These are phyloP conservation scores for Garcileccinum viscosum DNA, from an alignment of 1,284 basidiomycete genomes.

Conservation along the genomic window DNA sequence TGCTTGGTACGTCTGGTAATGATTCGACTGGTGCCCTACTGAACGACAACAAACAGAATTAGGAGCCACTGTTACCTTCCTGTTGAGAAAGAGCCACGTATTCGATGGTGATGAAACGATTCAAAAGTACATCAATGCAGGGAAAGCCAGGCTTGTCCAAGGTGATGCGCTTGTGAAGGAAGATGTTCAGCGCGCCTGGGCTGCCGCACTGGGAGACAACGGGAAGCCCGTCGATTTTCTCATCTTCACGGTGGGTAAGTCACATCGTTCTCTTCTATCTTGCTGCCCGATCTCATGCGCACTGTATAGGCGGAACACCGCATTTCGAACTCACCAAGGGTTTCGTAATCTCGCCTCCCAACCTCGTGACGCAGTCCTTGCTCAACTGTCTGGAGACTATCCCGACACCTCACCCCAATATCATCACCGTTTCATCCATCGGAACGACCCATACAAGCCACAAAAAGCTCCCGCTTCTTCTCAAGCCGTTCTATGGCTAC, in stretches of 20 bases:
- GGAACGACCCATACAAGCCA: constrained; percentile 57
- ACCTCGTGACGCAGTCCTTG: constrained; percentile 38
- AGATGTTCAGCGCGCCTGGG: constrained; percentile 53
- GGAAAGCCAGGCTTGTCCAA: constrained; percentile 50
- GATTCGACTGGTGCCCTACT: neutral
- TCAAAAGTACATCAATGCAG: constrained; percentile 46
- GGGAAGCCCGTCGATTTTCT: constrained; percentile 32
- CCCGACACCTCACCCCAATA: constrained; percentile 46
- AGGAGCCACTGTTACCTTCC: constrained; percentile 57
- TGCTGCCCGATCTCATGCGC: neutral
- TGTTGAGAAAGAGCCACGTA: constrained; percentile 47
- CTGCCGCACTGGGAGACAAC: constrained; percentile 31
- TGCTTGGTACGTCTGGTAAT: constrained; percentile 51
- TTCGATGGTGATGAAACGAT: constrained; percentile 54
- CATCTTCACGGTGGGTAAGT: constrained; percentile 34
- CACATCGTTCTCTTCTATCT: too few relatives aligned
- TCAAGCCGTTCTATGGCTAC: constrained; percentile 55
- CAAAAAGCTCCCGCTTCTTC: constrained; percentile 49
- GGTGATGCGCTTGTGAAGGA: constrained; percentile 55
- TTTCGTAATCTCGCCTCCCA: constrained; percentile 27
- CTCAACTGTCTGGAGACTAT: constrained; percentile 39
- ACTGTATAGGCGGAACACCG: constrained; percentile 24
- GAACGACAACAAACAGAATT: constrained; percentile 38
- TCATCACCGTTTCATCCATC: constrained; percentile 58
- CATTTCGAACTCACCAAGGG: constrained; percentile 34